Percentiles rank a stretch among this genome's conserved stretches.
Evolutionary conservation across 208 protist genomes (phyloP).

Genomic region (Lotmaria passim): DNA sequence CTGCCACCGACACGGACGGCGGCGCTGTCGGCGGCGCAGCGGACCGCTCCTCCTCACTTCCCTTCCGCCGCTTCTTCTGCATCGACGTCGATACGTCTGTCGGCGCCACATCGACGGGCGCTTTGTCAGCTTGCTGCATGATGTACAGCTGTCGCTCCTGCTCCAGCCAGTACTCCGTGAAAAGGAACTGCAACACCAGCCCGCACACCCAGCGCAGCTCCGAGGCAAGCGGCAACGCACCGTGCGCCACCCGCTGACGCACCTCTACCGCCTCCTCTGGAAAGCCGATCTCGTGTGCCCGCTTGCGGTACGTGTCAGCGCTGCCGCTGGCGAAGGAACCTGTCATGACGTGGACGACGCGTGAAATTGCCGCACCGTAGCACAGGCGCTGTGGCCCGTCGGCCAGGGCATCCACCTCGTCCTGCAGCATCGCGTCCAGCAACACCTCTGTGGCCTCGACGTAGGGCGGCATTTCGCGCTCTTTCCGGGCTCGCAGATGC

Average conservation of each 20-base stretch:
- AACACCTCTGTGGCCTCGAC: constrained; percentile 76
- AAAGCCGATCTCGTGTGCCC: constrained; percentile 71
- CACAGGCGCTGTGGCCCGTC: constrained; percentile 27
- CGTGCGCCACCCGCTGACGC: constrained; percentile 87
- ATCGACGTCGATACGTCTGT: too few relatives aligned
- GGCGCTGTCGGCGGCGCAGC: background rate
- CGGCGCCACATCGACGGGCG: background rate
- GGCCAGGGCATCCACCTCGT: constrained; percentile 40
- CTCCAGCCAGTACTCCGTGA: constrained; percentile 74
- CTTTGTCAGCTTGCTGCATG: constrained; percentile 44
- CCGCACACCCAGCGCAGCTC: constrained; percentile 84
- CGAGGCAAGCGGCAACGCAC: constrained; percentile 58
- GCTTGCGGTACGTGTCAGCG: constrained; percentile 81
- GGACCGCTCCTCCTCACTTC: background rate
- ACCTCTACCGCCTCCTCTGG: constrained; percentile 89
- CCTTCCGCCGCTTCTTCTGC: constrained; percentile 11
- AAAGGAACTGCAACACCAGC: constrained; percentile 81
- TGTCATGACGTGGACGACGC: constrained; percentile 85
- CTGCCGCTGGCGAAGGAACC: constrained; percentile 65
- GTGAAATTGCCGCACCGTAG: constrained; percentile 83
- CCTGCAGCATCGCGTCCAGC: constrained; percentile 55
- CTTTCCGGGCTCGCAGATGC: constrained; percentile 57
- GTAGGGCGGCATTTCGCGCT: constrained; percentile 67
- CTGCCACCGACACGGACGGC: constrained; percentile 41
- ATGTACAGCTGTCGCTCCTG: constrained; percentile 64